Percentiles rank a stretch among this genome's conserved stretches.
Evolutionary conservation across 805 yeast species (phyloP).

Genomic region (Barnettozyma siamensis): DNA sequence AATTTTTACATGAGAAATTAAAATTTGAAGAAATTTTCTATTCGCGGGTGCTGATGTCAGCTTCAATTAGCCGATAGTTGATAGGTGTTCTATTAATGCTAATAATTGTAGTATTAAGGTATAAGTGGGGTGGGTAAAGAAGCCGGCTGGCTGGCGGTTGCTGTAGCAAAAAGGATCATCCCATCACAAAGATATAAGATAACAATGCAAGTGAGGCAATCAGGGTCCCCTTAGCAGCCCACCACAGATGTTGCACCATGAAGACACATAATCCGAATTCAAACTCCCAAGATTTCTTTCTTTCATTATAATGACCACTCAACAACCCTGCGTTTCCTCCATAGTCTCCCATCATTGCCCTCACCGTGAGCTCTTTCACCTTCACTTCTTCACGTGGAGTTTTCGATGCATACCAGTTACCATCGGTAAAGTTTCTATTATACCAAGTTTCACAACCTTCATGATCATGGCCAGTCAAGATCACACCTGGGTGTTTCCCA

Average conservation of each 20-base stretch:
- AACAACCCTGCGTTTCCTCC: slow-evolving; percentile 85
- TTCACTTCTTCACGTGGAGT: slow-evolving; percentile 28
- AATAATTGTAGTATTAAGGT: too few species aligned
- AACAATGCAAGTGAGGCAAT: slow-evolving; percentile 28
- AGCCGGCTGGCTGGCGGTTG: too few species aligned
- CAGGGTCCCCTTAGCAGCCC: slow-evolving; percentile 67
- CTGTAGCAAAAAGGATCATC: too few species aligned
- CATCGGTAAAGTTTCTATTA: slow-evolving; percentile 35
- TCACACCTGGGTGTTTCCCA: slow-evolving; percentile 63
- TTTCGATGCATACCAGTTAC: slow-evolving; percentile 58
- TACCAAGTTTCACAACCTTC: slow-evolving; percentile 82
- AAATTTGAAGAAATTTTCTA: too few species aligned
- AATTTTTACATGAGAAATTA: too few species aligned
- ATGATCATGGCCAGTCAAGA: slow-evolving; percentile 94
- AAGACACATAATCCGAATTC: slow-evolving; percentile 73
- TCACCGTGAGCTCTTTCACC: slow-evolving; percentile 74
- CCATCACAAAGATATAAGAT: slow-evolving; percentile 13
- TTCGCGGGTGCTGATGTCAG: too few species aligned
- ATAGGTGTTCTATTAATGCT: too few species aligned
- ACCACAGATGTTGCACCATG: slow-evolving; percentile 89
- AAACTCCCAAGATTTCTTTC: slow-evolving; percentile 52
- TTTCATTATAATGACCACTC: slow-evolving; percentile 58
- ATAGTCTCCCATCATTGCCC: slow-evolving; percentile 95
- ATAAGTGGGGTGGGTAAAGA: too few species aligned
- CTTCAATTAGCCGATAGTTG: too few species aligned